phyloP scores from a whole-genome alignment of 73 alveolate genomes.

The Diophrys appendiculata region DNA sequence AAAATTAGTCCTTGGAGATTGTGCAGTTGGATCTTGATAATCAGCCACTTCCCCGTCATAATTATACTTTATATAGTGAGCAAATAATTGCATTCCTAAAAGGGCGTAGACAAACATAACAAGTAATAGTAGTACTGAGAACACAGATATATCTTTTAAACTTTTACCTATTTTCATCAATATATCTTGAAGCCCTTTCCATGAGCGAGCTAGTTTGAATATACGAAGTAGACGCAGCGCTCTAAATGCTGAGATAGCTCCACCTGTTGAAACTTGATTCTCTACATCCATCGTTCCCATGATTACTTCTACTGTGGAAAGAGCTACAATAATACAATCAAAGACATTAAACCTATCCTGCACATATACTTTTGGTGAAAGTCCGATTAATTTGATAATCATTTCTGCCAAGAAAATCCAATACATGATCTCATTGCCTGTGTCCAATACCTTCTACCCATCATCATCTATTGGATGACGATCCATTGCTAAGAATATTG shows the following conservation, averaged over 20 bases:
- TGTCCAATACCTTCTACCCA: constrained; percentile 11
- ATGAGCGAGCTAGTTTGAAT: constrained; percentile 53
- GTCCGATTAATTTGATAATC: constrained; percentile 65
- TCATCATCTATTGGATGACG: constrained; percentile 49
- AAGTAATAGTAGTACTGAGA: constrained; percentile 58
- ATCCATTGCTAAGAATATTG: constrained; percentile 54
- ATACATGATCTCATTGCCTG: constrained; percentile 20
- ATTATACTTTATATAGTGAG: constrained; percentile 55
- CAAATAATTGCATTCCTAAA: constrained; percentile 78
- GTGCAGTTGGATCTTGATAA: background rate
- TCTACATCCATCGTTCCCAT: constrained; percentile 23
- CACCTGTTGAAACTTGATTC: constrained; percentile 31
- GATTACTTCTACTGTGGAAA: constrained; percentile 53
- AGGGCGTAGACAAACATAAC: constrained; percentile 63
- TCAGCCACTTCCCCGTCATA: constrained; percentile 7
- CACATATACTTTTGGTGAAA: constrained; percentile 63
- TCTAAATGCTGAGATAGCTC: constrained; percentile 76
- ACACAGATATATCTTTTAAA: constrained; percentile 41
- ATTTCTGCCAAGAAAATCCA: constrained; percentile 65
- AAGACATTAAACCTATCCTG: constrained; percentile 74
- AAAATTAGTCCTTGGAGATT: constrained; percentile 14
- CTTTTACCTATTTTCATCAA: constrained; percentile 37
- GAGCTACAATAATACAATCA: constrained; percentile 63
- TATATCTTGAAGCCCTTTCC: constrained; percentile 60
- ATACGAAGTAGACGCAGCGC: constrained; percentile 72